Base-by-base conservation (phyloP, 1,284 basidiomycete genomes). In the Lentinus polychrous region DNA sequence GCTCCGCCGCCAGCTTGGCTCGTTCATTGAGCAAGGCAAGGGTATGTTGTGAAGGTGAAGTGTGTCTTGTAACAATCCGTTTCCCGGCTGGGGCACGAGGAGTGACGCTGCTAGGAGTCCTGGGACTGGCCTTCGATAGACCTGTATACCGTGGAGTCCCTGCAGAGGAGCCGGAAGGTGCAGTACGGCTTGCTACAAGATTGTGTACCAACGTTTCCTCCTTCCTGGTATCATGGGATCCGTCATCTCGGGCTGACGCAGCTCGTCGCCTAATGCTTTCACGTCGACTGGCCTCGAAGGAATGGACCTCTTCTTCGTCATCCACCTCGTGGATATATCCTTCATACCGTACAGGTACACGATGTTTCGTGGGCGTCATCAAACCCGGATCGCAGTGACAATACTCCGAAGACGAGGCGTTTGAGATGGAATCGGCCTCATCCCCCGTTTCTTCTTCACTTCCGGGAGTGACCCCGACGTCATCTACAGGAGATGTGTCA, bases 271-370 rank as follows among this genome's bases (percentile, higher is more conserved):
- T 31, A 38, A 15, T 33, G 23, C 23, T 22, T 35, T 4, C 34
- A 20, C 38, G 33, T 47, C 44, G 48, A 38, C 55, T 52, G 2
- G 64, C 56, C 46, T 77, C 73, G 53, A 78, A 81, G 0, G 67
- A 69, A 15, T 68, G 60, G 8, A 81, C 53, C 54, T 82, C 78
- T 8, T 62, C 57, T 2, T 72, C 69, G 50, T 74, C 66, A 52
- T 83, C 76, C 8, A 76, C 76, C 5, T 65, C 62, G 22, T 71
- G 64, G 39, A 84, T 81, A 61, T 68, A 77, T 0, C 80, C 83
- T 1, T 65, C 58, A 49, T 75, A 70, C 15, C 79, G 74, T 14
- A 81, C 68, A 3, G 71, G 54, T 18, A 49, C 22, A 8, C 49
- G 46, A 6, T 6, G 18, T 37, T 44, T 43, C 10, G 24, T 34